Conservation (phyloP, 176 grass and related monocot species). For the Raddia distichophylla region DNA sequence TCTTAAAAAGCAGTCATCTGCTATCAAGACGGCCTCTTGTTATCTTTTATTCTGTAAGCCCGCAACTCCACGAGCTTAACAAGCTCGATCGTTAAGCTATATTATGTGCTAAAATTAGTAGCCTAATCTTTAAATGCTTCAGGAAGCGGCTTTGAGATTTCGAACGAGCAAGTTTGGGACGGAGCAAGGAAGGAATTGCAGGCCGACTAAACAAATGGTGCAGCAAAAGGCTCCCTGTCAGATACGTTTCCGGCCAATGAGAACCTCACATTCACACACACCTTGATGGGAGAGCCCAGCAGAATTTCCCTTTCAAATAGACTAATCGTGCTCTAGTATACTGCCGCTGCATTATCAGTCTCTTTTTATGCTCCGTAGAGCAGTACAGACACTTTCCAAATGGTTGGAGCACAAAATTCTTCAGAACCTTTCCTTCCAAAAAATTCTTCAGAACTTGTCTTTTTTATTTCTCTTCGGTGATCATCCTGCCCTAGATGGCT, state of each 20-base stretch:
- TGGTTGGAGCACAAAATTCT: not conserved
- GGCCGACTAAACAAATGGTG: not conserved
- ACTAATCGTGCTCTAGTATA: not conserved
- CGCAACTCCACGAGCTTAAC: too few relatives aligned
- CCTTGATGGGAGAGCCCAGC: conserved; percentile 8
- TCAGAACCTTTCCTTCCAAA: too few relatives aligned
- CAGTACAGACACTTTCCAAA: not conserved
- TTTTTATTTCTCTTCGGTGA: not conserved
- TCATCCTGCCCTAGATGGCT: too few relatives aligned
- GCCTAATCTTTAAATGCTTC: too few relatives aligned
- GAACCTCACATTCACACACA: conserved; percentile 24
- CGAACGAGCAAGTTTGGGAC: too few relatives aligned
- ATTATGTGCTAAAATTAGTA: too few relatives aligned
- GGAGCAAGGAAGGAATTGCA: conserved; percentile 4
- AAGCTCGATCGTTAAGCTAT: too few relatives aligned
- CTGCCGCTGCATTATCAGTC: not conserved
- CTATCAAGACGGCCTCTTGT: too few relatives aligned
- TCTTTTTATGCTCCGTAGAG: not conserved
- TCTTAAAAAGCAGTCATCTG: too few relatives aligned
- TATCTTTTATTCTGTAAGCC: too few relatives aligned
- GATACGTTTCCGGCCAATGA: conserved; percentile 31
- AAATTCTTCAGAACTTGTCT: too few relatives aligned
- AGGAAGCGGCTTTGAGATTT: too few relatives aligned
- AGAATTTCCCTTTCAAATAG: conserved; percentile 13
- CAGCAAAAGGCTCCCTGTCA: not conserved